A percentile compares a stretch with the other conserved stretches of the same genome.
Conservation (phyloP, 2,329 filamentous ascomycete species). For the Pezicula carpinea region DNA sequence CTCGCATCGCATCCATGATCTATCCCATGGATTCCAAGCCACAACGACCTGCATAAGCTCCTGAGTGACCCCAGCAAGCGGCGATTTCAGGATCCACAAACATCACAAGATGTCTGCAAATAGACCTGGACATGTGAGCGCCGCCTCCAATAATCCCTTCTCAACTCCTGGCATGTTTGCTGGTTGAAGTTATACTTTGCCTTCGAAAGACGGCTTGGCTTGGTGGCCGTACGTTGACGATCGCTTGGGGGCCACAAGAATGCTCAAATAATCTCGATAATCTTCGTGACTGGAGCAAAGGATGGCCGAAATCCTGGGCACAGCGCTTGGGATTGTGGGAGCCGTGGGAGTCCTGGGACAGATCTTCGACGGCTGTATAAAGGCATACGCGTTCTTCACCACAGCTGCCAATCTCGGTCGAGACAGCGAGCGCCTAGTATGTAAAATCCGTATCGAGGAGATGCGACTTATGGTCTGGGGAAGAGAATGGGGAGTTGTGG, state of each 20-base stretch:
- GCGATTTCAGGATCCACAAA: too few relatives aligned
- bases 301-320: constrained; percentile 38
- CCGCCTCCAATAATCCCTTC: too few relatives aligned
- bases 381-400: constrained; percentile 41
- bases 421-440: constrained; percentile 39
- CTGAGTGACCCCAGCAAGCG: background rate
- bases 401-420: constrained; percentile 37
- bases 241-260: too few relatives aligned
- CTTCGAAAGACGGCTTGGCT: too few relatives aligned
- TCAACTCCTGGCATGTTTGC: too few relatives aligned
- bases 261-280: too few relatives aligned
- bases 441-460: constrained; percentile 46
- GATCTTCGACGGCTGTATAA: constrained; percentile 42
- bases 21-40: background rate
- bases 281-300: background rate
- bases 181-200: too few relatives aligned
- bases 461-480: constrained; percentile 44
- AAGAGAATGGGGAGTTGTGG: constrained; percentile 42
- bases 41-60: background rate
- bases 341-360: constrained; percentile 41
- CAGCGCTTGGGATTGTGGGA: constrained; percentile 37
- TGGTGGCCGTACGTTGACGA: too few relatives aligned
- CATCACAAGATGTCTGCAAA: too few relatives aligned
- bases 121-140: too few relatives aligned
- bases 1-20: too few relatives aligned